These are phyloP conservation scores for Boletus rubroflammeus DNA, from an alignment of 768 basidiomycete genomes.

Conservation along the genomic window DNA sequence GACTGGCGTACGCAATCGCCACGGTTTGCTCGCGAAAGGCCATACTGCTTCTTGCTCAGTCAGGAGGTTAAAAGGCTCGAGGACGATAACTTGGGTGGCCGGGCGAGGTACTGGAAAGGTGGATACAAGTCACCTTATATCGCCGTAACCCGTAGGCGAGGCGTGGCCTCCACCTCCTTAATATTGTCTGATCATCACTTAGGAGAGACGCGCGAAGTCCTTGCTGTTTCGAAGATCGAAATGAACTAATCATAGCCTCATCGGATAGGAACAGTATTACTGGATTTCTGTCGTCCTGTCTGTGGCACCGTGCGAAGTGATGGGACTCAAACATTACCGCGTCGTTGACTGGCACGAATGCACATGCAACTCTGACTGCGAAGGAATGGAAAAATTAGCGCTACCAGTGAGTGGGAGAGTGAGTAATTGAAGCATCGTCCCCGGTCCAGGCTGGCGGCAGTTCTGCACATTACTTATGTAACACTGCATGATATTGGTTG, in stretches of 20 bases:
- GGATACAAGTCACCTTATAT: slow-evolving; percentile 15
- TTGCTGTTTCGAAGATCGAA: slow-evolving; percentile 16
- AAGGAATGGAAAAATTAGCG: neutral
- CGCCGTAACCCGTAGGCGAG: slow-evolving; percentile 3
- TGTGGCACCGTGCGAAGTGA: slow-evolving; percentile 3
- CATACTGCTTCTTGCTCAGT: slow-evolving; percentile 14
- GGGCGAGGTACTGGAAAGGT: neutral
- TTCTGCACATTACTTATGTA: neutral
- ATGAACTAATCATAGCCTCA: slow-evolving; percentile 20
- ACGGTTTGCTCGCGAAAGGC: slow-evolving; percentile 11
- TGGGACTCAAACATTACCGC: neutral
- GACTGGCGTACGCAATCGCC: slow-evolving; percentile 25
- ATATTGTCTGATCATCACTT: neutral
- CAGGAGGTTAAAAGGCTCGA: neutral
- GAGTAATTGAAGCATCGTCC: neutral
- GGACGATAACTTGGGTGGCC: neutral
- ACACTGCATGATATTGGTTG: neutral
- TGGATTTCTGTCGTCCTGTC: neutral
- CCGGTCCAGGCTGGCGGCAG: neutral
- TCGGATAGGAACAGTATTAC: neutral
- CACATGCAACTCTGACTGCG: neutral
- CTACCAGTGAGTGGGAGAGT: neutral
- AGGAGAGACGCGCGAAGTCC: slow-evolving; percentile 17
- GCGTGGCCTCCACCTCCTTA: slow-evolving; percentile 9
- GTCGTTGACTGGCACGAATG: neutral